phyloP scores from a whole-genome alignment of 2,329 filamentous ascomycete species.

The Penicillium brasilianum region DNA sequence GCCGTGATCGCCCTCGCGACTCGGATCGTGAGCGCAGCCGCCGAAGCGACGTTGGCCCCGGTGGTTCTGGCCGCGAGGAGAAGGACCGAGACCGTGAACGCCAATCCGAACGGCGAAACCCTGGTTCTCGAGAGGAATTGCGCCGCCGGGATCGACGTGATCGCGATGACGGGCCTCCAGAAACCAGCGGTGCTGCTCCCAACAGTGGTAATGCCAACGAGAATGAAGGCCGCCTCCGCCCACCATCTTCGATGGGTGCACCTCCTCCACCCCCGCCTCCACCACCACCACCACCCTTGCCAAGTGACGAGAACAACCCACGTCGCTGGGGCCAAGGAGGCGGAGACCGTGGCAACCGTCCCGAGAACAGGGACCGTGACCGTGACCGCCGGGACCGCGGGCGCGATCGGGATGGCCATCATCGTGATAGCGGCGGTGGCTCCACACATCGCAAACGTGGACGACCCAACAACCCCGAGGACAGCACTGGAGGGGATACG shows the following conservation, averaged over 20 bases:
- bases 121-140: conserved; percentile 41
- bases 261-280: conserved; percentile 32
- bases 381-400: conserved; percentile 27
- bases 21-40: conserved; percentile 43
- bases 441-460: conserved; percentile 45
- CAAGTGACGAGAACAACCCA: conserved; percentile 37
- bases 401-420: conserved; percentile 38
- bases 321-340: conserved; percentile 43
- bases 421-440: conserved; percentile 35
- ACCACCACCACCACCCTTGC: conserved; percentile 36
- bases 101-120: conserved; percentile 26
- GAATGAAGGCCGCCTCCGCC: conserved; percentile 41
- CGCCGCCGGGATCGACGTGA: conserved; percentile 44
- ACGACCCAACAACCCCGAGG: conserved; percentile 44
- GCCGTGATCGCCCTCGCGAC: conserved; percentile 41
- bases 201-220: conserved; percentile 27
- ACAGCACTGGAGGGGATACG: conserved; percentile 33
- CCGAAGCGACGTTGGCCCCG: conserved; percentile 36
- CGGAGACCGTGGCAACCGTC: conserved; percentile 41
- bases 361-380: conserved; percentile 38
- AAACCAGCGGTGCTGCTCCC: conserved; percentile 23
- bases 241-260: conserved; percentile 40
- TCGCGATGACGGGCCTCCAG: conserved; percentile 39
- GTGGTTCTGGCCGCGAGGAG: conserved; percentile 26
- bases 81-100: conserved; percentile 34